These are phyloP conservation scores for Hortiboletus flavorubellus DNA, from an alignment of 768 basidiomycete species.

Conservation along the genomic window DNA sequence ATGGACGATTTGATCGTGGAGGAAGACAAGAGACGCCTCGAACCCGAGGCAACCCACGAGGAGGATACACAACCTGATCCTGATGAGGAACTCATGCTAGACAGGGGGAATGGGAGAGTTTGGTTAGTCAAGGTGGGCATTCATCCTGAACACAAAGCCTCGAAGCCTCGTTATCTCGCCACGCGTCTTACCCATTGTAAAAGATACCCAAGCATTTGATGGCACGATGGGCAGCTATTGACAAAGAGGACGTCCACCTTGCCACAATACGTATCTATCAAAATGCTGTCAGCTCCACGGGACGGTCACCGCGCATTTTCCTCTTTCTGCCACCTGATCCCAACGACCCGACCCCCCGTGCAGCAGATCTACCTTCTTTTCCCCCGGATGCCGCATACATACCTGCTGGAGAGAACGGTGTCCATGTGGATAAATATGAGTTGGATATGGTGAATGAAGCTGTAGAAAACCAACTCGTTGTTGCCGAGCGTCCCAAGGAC, in stretches of 20 bases:
- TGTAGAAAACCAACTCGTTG: conserved; percentile 82
- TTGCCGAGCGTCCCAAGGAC: conserved; percentile 78
- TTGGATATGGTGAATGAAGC: conserved; percentile 83
- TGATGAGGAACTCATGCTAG: conserved; percentile 78
- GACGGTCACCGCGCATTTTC: conserved; percentile 56
- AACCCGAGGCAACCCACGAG: conserved; percentile 47
- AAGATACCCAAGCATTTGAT: conserved; percentile 86
- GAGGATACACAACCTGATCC: conserved; percentile 73
- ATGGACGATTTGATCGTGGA: conserved; percentile 39
- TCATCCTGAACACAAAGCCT: no score
- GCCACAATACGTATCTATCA: conserved; percentile 84
- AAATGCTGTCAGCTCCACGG: conserved; percentile 39
- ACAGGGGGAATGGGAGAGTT: conserved; percentile 68
- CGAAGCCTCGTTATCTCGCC: background rate
- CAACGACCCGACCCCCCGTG: conserved; percentile 38
- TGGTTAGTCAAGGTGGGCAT: conserved; percentile 80
- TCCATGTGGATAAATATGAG: conserved; percentile 69
- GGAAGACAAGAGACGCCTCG: conserved; percentile 75
- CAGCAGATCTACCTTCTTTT: conserved; percentile 25
- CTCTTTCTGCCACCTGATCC: conserved; percentile 62
- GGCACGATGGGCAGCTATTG: conserved; percentile 78
- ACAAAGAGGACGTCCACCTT: conserved; percentile 72
- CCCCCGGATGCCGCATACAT: conserved; percentile 29
- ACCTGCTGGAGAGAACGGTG: conserved; percentile 26
- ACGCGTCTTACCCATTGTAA: conserved; percentile 5